These are phyloP conservation scores for Cordyceps pruinosa DNA, from an alignment of 2,329 filamentous ascomycete species.

Conservation along the genomic window DNA sequence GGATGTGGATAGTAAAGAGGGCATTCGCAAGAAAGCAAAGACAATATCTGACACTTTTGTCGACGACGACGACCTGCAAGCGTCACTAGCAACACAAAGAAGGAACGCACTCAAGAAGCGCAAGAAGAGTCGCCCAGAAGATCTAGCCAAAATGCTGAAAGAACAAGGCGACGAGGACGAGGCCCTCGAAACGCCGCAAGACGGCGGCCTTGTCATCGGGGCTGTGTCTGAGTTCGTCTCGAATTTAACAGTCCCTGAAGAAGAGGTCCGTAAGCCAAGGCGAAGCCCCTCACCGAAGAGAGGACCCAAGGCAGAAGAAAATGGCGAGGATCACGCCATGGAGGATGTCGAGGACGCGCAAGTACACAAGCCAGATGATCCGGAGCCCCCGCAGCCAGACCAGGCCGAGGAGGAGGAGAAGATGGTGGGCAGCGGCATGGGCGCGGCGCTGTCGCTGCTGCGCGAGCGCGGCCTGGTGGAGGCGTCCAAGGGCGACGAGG, in stretches of 20 bases:
- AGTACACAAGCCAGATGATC: conserved; percentile 35
- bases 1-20: conserved; percentile 64
- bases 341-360: conserved; percentile 27
- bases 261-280: conserved; percentile 46
- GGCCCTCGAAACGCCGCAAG: conserved; percentile 31
- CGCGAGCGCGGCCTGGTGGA: conserved; percentile 78
- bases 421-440: conserved; percentile 69
- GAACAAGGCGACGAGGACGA: conserved; percentile 53
- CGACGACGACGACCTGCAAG: conserved; percentile 90
- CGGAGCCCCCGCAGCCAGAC: conserved; percentile 13
- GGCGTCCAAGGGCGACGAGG: conserved; percentile 51
- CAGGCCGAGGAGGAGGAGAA: conserved; percentile 70
- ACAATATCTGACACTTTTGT: conserved; percentile 63
- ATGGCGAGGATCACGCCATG: conserved; percentile 38
- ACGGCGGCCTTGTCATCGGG: conserved; percentile 75
- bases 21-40: conserved; percentile 52
- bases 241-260: conserved; percentile 64
- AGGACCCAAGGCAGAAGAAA: conserved; percentile 26
- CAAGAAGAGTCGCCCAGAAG: conserved; percentile 78
- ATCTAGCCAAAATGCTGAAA: conserved; percentile 74
- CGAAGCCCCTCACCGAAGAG: conserved; percentile 29
- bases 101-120: conserved; percentile 83
- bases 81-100: conserved; percentile 75
- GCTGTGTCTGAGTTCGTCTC: conserved; percentile 94
- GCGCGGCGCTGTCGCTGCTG: conserved; percentile 73